Base-by-base conservation (phyloP, 2,329 filamentous ascomycete genomes). In the Aaosphaeria arxii region DNA sequence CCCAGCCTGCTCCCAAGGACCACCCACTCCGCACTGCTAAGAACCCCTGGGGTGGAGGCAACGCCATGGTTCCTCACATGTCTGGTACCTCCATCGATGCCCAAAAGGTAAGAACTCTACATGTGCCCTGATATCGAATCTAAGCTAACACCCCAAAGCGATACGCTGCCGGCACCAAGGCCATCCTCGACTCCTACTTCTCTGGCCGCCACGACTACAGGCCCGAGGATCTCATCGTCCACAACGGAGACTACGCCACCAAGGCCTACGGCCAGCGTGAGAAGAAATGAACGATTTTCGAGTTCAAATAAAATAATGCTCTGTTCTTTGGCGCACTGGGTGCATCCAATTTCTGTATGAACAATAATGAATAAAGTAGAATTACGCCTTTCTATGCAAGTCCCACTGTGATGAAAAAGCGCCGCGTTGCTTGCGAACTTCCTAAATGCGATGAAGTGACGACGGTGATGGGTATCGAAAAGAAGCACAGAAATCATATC, bases 61-160 rank as follows among this genome's bases (percentile, higher is more conserved):
- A 97, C 77, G 94, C 91, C 77, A 99, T 94, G 89, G 91, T 96
- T 51, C 90, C 94, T 48, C 94, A 97, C 85, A 96, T 97, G 90
- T 96, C 91, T 9, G 94, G 94, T 70, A 97, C 92, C 50, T 96
- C 91, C n/a, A 87, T 99, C 69, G 94, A 99, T 71, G 94, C 94
- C 50, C 94, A 99, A 82, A 86, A 89, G 61, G 61, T 63, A 51
- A 44, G 61, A 53, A 30, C n/a, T 36, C n/a, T n/a, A 9, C 33
- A 9, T 36, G 33, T n/a, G 7, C n/a, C 33, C 4, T 9, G 7
- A 36, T n/a, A 9, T 36, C 33, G n/a, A 36, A 9, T 36, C 33
- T 36, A 36, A 9, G 4, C 33, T 36, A n/a, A 36, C 33, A 36
- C 33, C 33, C 33, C 35, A 2, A 43, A 66, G 66, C 68, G 68